A percentile compares a stretch with the other conserved stretches of the same genome.
Conservation (phyloP, 257 asterid species). For the Solanum raphanifolium region DNA sequence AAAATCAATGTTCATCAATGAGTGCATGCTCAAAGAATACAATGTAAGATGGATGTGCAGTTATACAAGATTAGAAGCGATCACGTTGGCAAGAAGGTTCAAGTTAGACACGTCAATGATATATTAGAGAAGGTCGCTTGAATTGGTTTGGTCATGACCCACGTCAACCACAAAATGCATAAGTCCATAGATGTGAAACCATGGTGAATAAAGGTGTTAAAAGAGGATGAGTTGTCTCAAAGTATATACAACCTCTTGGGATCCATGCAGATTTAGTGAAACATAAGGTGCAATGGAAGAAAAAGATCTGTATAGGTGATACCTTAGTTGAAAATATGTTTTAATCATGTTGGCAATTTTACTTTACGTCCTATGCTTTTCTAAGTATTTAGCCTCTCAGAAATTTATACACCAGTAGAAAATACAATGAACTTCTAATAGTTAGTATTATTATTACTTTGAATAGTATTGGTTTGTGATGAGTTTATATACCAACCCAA, state of each 20-base stretch:
- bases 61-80: background rate
- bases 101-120: background rate
- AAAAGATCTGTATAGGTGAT: background rate
- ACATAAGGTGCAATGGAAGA: background rate
- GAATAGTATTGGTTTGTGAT: background rate
- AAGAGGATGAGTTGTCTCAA: background rate
- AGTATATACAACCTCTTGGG: background rate
- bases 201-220: background rate
- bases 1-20: background rate
- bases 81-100: background rate
- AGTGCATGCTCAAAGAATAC: background rate
- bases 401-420: background rate
- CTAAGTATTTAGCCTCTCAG: background rate
- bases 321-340: background rate
- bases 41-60: background rate
- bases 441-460: no score
- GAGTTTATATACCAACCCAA: background rate
- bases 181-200: background rate
- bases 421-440: background rate
- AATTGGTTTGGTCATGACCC: background rate
- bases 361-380: background rate
- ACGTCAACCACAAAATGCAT: background rate
- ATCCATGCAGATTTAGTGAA: background rate
- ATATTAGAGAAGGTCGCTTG: background rate
- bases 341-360: background rate